Evolutionary conservation across 2,329 filamentous ascomycete species (phyloP).

Genomic region (Ceratocystis huliohia): DNA sequence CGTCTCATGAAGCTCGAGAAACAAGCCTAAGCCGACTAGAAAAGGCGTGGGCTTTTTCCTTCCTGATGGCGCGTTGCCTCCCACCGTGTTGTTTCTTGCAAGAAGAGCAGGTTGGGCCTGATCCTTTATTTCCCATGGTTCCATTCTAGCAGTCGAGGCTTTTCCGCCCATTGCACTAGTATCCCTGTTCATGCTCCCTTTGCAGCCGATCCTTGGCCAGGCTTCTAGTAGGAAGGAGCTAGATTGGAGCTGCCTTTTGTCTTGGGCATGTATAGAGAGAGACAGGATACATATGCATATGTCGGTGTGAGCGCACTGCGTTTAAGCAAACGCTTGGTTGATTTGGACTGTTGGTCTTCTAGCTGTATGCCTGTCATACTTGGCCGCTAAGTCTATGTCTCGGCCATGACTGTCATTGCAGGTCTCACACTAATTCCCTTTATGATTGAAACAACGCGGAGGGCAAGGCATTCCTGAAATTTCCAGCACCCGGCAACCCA

Average conservation of each 20-base stretch:
- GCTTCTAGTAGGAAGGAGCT: no score
- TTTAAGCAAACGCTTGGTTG: background rate
- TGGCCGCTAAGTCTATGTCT: background rate
- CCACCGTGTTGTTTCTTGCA: no score
- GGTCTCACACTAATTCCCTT: background rate
- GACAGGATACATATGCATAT: background rate
- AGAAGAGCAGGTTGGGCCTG: no score
- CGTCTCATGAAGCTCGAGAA: no score
- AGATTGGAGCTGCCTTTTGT: background rate
- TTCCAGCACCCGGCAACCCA: background rate
- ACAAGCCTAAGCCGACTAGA: no score
- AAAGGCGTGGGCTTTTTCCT: no score
- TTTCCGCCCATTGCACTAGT: no score
- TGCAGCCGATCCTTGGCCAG: no score
- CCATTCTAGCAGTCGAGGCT: no score
- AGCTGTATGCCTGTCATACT: background rate
- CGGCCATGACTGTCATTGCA: constrained; percentile 1
- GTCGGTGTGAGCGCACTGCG: background rate
- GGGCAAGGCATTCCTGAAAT: background rate
- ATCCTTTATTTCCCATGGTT: no score
- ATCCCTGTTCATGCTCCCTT: no score
- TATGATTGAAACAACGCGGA: background rate
- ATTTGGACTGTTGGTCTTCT: background rate
- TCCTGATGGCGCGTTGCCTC: no score
- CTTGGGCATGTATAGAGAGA: background rate